Evolutionary conservation across 148 eudicot genomes (phyloP).

Genomic region (Rhododendron williamsianum): DNA sequence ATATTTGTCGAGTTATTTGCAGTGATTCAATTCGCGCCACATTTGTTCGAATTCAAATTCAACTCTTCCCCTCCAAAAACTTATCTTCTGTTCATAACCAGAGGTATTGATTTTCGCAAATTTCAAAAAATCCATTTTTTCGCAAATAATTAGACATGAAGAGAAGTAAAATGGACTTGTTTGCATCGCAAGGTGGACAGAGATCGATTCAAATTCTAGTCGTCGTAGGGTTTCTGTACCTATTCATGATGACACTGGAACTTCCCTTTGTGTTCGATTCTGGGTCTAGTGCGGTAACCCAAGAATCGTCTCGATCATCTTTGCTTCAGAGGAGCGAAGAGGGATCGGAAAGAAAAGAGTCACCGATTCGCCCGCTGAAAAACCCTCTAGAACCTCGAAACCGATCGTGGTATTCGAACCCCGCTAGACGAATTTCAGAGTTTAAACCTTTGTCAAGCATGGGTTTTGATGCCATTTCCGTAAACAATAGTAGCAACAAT

Average conservation of each 20-base stretch:
- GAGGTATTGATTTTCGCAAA: not conserved
- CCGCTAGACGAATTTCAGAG: slow-evolving; percentile 28
- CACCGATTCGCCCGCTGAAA: slow-evolving; percentile 44
- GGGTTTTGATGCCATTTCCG: slow-evolving; percentile 30
- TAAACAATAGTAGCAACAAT: slow-evolving; percentile 24
- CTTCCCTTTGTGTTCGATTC: slow-evolving; percentile 55
- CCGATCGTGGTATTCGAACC: slow-evolving; percentile 23
- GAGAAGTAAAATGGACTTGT: slow-evolving; percentile 38
- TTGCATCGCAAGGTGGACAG: slow-evolving; percentile 33
- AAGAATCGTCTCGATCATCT: slow-evolving; percentile 21
- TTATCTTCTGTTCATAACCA: not conserved
- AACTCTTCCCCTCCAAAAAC: not conserved
- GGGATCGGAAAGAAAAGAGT: slow-evolving; percentile 35
- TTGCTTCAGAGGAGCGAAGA: slow-evolving; percentile 50
- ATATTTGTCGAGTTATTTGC: not conserved
- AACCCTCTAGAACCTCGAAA: slow-evolving; percentile 6
- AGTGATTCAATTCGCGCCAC: not conserved
- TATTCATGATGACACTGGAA: slow-evolving; percentile 53
- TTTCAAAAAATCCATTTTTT: not conserved
- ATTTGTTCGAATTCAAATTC: not conserved
- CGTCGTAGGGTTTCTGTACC: slow-evolving; percentile 39
- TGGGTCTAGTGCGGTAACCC: slow-evolving; percentile 14
- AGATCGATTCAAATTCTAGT: slow-evolving; percentile 53
- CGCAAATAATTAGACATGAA: slow-evolving; percentile 22
- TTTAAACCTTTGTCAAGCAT: slow-evolving; percentile 38